A percentile compares a stretch with the other conserved stretches of the same genome.
Evolutionary conservation across 257 asterid genomes (phyloP).

Genomic region (Phtheirospermum japonicum): DNA sequence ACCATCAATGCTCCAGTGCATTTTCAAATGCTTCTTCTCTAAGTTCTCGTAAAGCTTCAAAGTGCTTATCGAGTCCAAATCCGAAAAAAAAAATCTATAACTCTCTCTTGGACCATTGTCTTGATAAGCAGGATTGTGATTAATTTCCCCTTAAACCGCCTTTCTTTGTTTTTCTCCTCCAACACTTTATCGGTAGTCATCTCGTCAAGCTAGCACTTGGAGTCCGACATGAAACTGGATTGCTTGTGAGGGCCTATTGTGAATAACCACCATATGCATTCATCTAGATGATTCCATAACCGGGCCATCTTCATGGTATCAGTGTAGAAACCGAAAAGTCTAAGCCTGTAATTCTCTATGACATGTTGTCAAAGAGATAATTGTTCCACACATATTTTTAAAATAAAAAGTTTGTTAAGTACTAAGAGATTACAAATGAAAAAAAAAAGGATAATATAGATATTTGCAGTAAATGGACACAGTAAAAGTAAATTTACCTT

Average conservation of each 20-base stretch:
- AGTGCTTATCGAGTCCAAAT: conserved; percentile 90
- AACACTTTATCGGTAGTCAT: conserved; percentile 78
- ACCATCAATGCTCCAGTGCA: conserved; percentile 74
- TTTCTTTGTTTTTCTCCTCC: conserved; percentile 58
- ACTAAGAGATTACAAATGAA: no score
- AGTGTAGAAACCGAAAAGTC: conserved; percentile 78
- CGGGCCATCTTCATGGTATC: conserved; percentile 99
- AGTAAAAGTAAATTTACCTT: no score
- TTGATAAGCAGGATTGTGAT: conserved; percentile 73
- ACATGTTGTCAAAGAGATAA: conserved; percentile 92
- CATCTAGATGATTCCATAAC: conserved; percentile 87
- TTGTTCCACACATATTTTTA: conserved; percentile 99
- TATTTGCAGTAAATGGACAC: no score
- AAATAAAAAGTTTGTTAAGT: no score
- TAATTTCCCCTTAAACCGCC: conserved; percentile 91
- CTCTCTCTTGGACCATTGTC: conserved; percentile 64
- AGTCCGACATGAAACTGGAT: conserved; percentile 67
- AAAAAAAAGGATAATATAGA: no score
- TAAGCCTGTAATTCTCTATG: conserved; percentile 78
- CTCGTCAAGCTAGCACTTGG: conserved; percentile 54
- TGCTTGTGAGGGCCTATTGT: conserved; percentile 85
- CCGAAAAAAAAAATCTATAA: conserved; percentile 90
- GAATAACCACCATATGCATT: conserved; percentile 82
- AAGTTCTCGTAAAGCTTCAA: conserved; percentile 80
- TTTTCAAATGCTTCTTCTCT: conserved; percentile 54